Conservation (phyloP, 140 eudicot genomes). For the Bidens hawaiensis region DNA sequence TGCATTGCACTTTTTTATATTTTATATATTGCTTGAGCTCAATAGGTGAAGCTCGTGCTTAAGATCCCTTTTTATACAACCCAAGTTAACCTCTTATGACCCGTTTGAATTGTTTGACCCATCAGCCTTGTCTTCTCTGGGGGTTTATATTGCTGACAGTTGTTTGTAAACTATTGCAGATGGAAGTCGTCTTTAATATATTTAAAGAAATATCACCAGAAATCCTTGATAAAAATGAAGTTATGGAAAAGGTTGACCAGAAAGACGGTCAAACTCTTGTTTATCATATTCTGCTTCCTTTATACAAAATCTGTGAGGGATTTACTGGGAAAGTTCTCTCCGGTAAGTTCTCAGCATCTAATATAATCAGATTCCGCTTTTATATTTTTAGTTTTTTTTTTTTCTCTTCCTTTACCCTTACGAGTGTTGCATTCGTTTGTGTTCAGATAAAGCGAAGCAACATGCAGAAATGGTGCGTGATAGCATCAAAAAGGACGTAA, state of each 20-base stretch:
- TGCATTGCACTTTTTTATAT: neutral
- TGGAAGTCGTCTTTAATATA: slow-evolving; percentile 48
- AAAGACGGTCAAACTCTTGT: slow-evolving; percentile 42
- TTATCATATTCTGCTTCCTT: slow-evolving; percentile 58
- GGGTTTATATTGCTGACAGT: neutral
- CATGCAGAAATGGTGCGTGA: slow-evolving; percentile 50
- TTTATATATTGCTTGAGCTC: neutral
- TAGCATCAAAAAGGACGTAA: slow-evolving; percentile 33
- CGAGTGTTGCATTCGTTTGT: slow-evolving; percentile 6
- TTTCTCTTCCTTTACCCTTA: slow-evolving; percentile 1
- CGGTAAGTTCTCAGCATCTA: slow-evolving; percentile 36
- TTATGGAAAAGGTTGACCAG: slow-evolving; percentile 16
- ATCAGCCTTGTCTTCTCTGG: too few relatives aligned
- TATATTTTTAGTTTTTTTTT: neutral
- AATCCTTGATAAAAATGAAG: slow-evolving; percentile 26
- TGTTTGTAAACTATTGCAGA: slow-evolving; percentile 38
- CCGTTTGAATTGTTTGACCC: too few relatives aligned
- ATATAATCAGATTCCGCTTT: neutral
- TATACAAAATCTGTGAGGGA: slow-evolving; percentile 82
- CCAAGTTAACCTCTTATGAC: too few relatives aligned
- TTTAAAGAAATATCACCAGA: slow-evolving; percentile 40
- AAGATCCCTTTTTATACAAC: too few relatives aligned
- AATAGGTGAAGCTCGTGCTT: too few relatives aligned
- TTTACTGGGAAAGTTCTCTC: slow-evolving; percentile 68
- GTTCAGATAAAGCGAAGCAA: slow-evolving; percentile 66